Conservation (phyloP, 495 filamentous ascomycete species). For the Letharia columbiana region DNA sequence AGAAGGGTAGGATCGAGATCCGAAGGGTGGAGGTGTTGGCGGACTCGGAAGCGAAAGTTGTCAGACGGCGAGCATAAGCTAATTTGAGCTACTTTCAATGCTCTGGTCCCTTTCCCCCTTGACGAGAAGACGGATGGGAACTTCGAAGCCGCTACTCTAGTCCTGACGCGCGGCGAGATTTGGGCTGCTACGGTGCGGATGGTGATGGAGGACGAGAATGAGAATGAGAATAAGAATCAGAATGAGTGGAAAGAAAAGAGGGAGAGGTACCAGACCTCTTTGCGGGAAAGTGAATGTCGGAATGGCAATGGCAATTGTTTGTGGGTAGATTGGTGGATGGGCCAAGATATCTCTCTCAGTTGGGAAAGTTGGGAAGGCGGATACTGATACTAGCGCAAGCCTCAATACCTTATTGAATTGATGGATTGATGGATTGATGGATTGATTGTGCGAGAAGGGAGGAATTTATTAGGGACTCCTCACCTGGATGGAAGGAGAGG, state of each 20-base stretch:
- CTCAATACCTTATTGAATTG: neutral
- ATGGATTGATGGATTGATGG: no score
- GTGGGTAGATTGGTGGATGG: neutral
- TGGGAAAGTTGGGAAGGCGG: neutral
- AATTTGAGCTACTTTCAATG: neutral
- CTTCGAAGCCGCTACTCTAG: neutral
- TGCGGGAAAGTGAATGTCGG: neutral
- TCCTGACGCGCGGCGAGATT: neutral
- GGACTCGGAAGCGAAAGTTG: neutral
- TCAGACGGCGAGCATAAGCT: neutral
- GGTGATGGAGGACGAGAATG: no score
- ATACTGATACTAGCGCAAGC: neutral
- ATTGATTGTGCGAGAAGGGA: neutral
- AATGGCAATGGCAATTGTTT: neutral
- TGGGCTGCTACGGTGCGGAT: no score
- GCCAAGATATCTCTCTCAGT: neutral
- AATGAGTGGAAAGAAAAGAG: neutral
- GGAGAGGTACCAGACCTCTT: constrained; percentile 9
- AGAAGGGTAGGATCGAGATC: neutral
- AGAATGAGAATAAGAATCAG: neutral
- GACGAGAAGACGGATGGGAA: neutral
- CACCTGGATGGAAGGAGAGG: no score
- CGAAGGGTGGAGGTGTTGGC: neutral
- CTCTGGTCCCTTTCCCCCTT: neutral
- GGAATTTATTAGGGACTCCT: neutral